Conservation (phyloP, 208 protist species). For the Acanthamoeba healyi region DNA sequence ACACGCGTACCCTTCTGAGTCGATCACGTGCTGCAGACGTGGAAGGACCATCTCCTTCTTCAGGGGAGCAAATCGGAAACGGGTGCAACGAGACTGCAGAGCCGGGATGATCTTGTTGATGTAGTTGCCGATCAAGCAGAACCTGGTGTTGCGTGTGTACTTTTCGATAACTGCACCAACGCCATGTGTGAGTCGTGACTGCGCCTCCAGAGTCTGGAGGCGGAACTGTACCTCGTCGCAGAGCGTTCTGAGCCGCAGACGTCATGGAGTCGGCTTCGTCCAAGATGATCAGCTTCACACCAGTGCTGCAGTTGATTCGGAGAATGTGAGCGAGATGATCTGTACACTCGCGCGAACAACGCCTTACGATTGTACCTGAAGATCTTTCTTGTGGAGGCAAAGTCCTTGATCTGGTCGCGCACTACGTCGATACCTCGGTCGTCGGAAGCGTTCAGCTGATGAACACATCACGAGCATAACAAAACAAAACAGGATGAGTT, state of each 20-base stretch:
- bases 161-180: conserved; percentile 99
- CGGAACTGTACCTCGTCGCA: conserved; percentile 95
- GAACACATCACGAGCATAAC: no score
- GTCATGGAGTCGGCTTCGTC: conserved; percentile 99
- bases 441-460: conserved; percentile 98
- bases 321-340: no score
- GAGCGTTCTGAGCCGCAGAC: conserved; percentile 97
- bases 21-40: conserved; percentile 92
- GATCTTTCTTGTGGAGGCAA: conserved; percentile 97
- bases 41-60: conserved; percentile 91
- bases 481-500: not conserved
- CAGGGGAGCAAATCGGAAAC: conserved; percentile 98
- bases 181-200: no score
- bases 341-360: no score
- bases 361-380: no score
- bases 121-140: conserved; percentile 99
- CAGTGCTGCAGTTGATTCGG: conserved; percentile 58
- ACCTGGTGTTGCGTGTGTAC: conserved; percentile 97
- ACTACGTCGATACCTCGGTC: conserved; percentile 99
- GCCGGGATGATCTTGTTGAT: conserved; percentile 92
- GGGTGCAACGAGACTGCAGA: conserved; percentile 96
- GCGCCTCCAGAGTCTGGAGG: no score
- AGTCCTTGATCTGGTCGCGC: conserved; percentile 98
- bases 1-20: conserved; percentile 89
- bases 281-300: conserved; percentile 98